Conservation (phyloP, 345 rosid genomes). For the Mallotus nudiflorus region DNA sequence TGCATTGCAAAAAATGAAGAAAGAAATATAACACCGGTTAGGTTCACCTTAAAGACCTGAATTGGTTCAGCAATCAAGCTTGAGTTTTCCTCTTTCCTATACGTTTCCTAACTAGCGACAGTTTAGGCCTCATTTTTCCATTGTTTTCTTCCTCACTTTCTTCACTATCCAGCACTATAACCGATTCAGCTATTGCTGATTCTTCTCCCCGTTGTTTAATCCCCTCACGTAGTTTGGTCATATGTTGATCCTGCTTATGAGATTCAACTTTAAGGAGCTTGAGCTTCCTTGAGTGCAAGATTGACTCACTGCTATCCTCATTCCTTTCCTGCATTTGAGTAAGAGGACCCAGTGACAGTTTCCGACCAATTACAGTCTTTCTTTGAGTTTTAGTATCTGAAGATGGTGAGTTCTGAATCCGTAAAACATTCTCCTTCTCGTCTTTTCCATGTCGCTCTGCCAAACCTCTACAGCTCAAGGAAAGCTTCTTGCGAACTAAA, state of each 20-base stretch:
- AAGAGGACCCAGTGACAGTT: constrained; percentile 35
- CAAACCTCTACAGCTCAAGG: constrained; percentile 37
- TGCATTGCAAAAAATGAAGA: background rate
- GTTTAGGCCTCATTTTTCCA: constrained; percentile 31
- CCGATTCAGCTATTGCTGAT: constrained; percentile 37
- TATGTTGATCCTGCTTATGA: constrained; percentile 15
- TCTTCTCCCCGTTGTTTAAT: constrained; percentile 32
- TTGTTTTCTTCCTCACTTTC: constrained; percentile 64
- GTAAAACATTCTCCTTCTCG: constrained; percentile 38
- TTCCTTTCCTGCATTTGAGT: constrained; percentile 26
- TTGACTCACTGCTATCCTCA: constrained; percentile 10
- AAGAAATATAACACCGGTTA: background rate
- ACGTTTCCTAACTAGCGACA: constrained; percentile 40
- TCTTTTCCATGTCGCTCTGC: constrained; percentile 17
- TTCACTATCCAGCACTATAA: constrained; percentile 74
- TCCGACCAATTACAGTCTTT: constrained; percentile 25
- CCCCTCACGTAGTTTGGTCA: constrained; percentile 17
- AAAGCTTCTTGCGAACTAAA: constrained; percentile 42
- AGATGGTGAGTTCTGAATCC: constrained; percentile 13
- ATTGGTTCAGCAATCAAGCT: constrained; percentile 18
- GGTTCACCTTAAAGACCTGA: background rate
- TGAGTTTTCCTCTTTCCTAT: constrained; percentile 28
- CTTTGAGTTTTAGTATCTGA: constrained; percentile 20
- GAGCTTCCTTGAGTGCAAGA: constrained; percentile 3
- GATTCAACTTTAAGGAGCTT: constrained; percentile 11